phyloP scores from a whole-genome alignment of 768 basidiomycete genomes.

The Favolaschia claudopus region DNA sequence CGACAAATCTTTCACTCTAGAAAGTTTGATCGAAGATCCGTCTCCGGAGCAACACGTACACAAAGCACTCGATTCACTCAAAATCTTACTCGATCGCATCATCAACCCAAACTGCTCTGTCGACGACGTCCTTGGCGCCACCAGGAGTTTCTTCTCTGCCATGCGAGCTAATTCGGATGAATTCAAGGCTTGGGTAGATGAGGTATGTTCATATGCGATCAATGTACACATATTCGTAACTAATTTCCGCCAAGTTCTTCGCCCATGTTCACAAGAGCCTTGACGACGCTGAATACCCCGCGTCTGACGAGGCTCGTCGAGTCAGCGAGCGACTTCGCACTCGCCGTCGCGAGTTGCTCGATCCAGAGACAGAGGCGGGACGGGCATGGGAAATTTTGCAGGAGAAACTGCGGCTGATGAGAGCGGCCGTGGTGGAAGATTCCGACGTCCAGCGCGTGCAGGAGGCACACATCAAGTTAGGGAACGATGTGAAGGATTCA shows the following conservation, averaged over 20 bases:
- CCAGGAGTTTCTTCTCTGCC: conserved; percentile 2
- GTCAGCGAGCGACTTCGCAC: conserved; percentile 51
- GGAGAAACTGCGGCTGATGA: conserved; percentile 51
- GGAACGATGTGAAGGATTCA: conserved; percentile 52
- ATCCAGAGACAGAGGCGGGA: conserved; percentile 62
- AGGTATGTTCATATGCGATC: no score
- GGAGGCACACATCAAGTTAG: conserved; percentile 56
- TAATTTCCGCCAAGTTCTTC: no score
- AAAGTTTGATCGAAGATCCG: conserved; percentile 66
- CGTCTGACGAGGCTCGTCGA: conserved; percentile 52
- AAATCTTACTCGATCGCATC: conserved; percentile 57
- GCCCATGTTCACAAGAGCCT: conserved; percentile 52
- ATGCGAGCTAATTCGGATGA: conserved; percentile 40
- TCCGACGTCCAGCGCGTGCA: conserved; percentile 54
- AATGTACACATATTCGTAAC: no score
- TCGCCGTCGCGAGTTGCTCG: conserved; percentile 59
- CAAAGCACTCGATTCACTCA: conserved; percentile 57
- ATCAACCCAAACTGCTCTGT: conserved; percentile 50
- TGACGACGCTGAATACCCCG: conserved; percentile 57
- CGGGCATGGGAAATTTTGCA: conserved; percentile 53
- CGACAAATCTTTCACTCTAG: conserved; percentile 52
- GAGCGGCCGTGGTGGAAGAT: conserved; percentile 54
- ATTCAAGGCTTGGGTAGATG: conserved; percentile 61
- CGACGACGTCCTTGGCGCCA: conserved; percentile 55
- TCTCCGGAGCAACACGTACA: conserved; percentile 69